phyloP scores from a whole-genome alignment of 805 yeast species.

The Wickerhamomyces ciferrii region DNA sequence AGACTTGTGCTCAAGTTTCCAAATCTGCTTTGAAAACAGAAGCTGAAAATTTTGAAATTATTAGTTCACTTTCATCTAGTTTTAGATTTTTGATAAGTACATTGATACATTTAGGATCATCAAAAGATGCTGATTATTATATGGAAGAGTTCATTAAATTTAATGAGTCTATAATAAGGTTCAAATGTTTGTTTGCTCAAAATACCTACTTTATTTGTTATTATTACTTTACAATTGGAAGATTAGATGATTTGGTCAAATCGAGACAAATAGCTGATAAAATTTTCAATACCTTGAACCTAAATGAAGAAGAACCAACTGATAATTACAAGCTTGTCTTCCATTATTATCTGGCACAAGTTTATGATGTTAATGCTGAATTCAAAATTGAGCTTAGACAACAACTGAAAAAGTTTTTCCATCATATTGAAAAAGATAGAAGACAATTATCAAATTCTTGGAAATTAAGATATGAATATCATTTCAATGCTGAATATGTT shows the following conservation, averaged over 20 bases:
- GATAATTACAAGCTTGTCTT: constrained; percentile 20
- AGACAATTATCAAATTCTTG: constrained; percentile 10
- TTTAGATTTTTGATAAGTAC: constrained; percentile 35
- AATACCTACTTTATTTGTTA: constrained; percentile 18
- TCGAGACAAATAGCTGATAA: constrained; percentile 9
- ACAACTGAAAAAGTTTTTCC: constrained; percentile 13
- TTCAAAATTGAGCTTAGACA: constrained; percentile 3
- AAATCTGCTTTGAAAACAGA: constrained; percentile 46
- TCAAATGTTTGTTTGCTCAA: constrained; percentile 6
- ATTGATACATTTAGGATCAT: constrained; percentile 44
- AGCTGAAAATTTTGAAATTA: constrained; percentile 24
- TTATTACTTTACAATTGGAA: constrained; percentile 14
- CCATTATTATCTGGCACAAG: constrained; percentile 14
- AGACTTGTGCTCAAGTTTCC: constrained; percentile 44
- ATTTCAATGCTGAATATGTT: constrained; percentile 9
- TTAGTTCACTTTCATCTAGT: constrained; percentile 28
- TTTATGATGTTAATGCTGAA: constrained; percentile 4
- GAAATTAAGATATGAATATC: constrained; percentile 16
- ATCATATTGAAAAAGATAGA: constrained; percentile 15
- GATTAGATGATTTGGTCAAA: constrained; percentile 2
- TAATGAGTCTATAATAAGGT: constrained; percentile 11
- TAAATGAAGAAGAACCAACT: constrained; percentile 1
- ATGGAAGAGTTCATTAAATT: constrained; percentile 37
- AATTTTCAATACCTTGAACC: constrained; percentile 7
- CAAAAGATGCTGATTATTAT: constrained; percentile 55